Conservation (phyloP, 2,329 filamentous ascomycete species). For the Pseudomassariella vexata region DNA sequence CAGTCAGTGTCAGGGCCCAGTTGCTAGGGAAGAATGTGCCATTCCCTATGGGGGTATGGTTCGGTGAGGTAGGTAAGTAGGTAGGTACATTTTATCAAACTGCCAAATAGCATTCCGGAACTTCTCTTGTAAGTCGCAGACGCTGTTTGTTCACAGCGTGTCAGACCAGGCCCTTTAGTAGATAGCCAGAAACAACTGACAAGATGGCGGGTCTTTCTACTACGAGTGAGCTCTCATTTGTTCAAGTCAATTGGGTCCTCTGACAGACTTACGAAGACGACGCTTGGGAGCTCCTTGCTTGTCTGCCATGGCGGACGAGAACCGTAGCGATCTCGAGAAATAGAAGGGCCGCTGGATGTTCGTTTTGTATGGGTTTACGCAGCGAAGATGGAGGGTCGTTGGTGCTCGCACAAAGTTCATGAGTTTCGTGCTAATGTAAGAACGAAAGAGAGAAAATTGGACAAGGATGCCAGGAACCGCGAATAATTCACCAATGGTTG, state of each 20-base stretch:
- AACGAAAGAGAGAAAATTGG: background rate
- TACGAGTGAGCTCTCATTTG: conserved; percentile 7
- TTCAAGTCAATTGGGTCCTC: background rate
- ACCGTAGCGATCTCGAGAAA: too few species aligned
- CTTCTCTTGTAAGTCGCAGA: conserved; percentile 90
- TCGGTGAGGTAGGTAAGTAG: background rate
- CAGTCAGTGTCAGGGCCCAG: too few species aligned
- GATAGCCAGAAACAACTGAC: conserved; percentile 26
- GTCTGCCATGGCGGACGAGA: conserved; percentile 11
- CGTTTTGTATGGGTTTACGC: background rate
- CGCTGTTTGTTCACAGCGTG: conserved; percentile 41
- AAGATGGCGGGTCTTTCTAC: conserved; percentile 45
- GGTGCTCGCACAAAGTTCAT: background rate
- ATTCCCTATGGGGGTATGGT: conserved; percentile 3
- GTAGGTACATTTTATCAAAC: conserved; percentile 68
- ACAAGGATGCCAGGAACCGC: too few species aligned
- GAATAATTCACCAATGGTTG: too few species aligned
- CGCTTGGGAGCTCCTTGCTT: conserved; percentile 13
- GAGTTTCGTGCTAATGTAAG: background rate
- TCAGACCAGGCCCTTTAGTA: conserved; percentile 8
- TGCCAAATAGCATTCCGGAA: conserved; percentile 80
- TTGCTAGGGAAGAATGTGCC: too few species aligned
- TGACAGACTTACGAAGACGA: conserved; percentile 17
- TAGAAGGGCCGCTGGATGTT: too few species aligned
- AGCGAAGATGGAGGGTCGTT: background rate